These are phyloP conservation scores for Pilaira anomala DNA, from an alignment of 192 early-diverging fungal species.

Conservation along the genomic window DNA sequence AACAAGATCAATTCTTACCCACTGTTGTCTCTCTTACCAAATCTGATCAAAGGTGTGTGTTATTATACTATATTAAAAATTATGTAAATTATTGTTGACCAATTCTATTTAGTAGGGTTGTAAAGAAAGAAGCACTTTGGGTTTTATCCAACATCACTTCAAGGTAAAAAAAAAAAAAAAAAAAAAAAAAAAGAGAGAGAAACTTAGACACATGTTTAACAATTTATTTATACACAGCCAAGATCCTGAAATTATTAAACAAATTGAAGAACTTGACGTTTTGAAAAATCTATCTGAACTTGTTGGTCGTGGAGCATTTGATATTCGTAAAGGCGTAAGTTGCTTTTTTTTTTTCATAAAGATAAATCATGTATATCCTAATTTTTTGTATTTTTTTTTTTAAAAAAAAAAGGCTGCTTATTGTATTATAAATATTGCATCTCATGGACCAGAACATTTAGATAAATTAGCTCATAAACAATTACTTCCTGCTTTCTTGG, in stretches of 20 bases:
- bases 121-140: conserved; percentile 73
- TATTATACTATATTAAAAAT: no score
- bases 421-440: conserved; percentile 22
- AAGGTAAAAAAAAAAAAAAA: conserved; percentile 20
- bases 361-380: not conserved
- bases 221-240: conserved; percentile 10
- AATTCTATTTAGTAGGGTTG: conserved; percentile 35
- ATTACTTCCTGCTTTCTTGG: conserved; percentile 39
- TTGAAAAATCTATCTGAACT: conserved; percentile 55
- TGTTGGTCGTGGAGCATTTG: conserved; percentile 58
- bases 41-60: conserved; percentile 48
- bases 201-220: not conserved
- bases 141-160: conserved; percentile 69
- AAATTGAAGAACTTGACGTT: conserved; percentile 50
- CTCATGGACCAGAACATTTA: conserved; percentile 17
- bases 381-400: not conserved
- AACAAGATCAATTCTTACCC: conserved; percentile 47
- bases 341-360: no score
- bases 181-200: no score
- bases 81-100: no score
- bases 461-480: conserved; percentile 10
- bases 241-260: conserved; percentile 37
- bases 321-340: conserved; percentile 62
- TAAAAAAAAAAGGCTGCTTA: conserved; percentile 30
- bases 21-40: conserved; percentile 42